Percentiles rank a stretch among this genome's conserved stretches.
These are phyloP conservation scores for Pyrenula aspistea DNA, from an alignment of 495 filamentous ascomycete species.

Conservation along the genomic window DNA sequence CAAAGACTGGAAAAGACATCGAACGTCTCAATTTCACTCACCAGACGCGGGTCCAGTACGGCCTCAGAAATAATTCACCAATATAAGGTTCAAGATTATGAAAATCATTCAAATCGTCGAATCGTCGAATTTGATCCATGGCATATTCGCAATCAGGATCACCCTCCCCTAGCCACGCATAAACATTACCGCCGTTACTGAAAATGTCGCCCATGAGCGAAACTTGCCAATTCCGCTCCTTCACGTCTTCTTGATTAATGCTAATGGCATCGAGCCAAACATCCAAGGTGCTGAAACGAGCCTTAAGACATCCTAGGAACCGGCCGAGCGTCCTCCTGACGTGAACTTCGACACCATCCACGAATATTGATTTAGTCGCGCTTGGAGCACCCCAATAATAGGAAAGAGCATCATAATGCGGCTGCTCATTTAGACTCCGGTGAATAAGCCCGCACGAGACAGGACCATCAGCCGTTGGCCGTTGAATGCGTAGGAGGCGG, in stretches of 20 bases:
- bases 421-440: not conserved
- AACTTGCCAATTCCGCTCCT: not conserved
- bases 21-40: not conserved
- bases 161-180: not conserved
- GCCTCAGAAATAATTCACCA: not conserved
- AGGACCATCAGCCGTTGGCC: not conserved
- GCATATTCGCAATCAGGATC: not conserved
- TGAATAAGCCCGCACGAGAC: not conserved
- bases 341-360: not conserved
- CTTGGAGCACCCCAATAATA: not conserved
- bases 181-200: not conserved
- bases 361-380: not conserved
- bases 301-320: not conserved
- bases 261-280: not conserved
- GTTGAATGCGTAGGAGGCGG: not conserved
- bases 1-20: not conserved
- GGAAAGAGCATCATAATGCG: slow-evolving; percentile 1
- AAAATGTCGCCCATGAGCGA: not conserved
- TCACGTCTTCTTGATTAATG: not conserved
- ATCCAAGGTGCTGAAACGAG: not conserved
- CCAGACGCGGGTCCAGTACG: not conserved
- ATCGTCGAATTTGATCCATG: not conserved
- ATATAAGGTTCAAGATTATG: not conserved
- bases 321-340: not conserved
- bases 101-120: not conserved